Conservation (phyloP, 345 rosid genomes). For the thale cress (Arabidopsis thaliana) region TAIR10.1 NC_003071.7:18630001-18630500, state of each 20-base stretch:
- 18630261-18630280: slow-evolving; percentile 98
- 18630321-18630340: slow-evolving; percentile 1
- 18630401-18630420: neutral
- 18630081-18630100: neutral
- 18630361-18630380: slow-evolving; percentile 11
- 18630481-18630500: slow-evolving; percentile 90
- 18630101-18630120: neutral
- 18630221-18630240: slow-evolving; percentile 72
- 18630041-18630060: slow-evolving; percentile 78
- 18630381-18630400: slow-evolving; percentile 6
- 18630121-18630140: slow-evolving; percentile 3
- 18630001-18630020: slow-evolving; percentile 70
- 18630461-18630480: slow-evolving; percentile 98
- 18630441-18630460: slow-evolving; percentile 90
- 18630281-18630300: slow-evolving; percentile 95
- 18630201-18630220: slow-evolving; percentile 79
- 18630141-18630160: slow-evolving; percentile 53
- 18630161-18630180: slow-evolving; percentile 78
- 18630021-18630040: slow-evolving; percentile 68
- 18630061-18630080: slow-evolving; percentile 51
- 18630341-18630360: neutral
- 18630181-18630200: slow-evolving; percentile 65
- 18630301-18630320: slow-evolving; percentile 96
- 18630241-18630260: slow-evolving; percentile 83
- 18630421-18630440: slow-evolving; percentile 51